Evolutionary conservation across 176 grass and related monocot species (phyloP).

Genomic region (maize (Zea mays)): DNA sequence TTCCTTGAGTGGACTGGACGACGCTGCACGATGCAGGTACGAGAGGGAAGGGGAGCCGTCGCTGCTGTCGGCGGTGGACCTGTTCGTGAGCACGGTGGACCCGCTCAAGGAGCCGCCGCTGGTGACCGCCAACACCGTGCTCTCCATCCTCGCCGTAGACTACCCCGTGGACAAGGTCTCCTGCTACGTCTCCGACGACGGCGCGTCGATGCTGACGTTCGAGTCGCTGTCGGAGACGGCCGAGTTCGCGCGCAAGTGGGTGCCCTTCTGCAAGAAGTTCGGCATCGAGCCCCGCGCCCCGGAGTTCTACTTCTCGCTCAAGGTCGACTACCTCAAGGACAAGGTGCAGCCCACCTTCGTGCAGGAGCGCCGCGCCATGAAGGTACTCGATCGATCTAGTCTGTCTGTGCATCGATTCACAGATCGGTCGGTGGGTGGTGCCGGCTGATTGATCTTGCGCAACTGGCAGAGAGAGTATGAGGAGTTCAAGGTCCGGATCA

Average conservation of each 20-base stretch:
- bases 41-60: slow-evolving; percentile 90
- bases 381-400: slow-evolving; percentile 43
- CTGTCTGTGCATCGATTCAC: too few relatives aligned
- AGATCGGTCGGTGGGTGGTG: too few relatives aligned
- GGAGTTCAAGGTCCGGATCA: slow-evolving; percentile 97
- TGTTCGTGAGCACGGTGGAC: slow-evolving; percentile 95
- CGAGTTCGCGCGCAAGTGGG: slow-evolving; percentile 96
- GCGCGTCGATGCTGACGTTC: slow-evolving; percentile 97
- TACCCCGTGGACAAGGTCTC: slow-evolving; percentile 98
- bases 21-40: slow-evolving; percentile 52
- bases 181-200: slow-evolving; percentile 97
- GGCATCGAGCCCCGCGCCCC: slow-evolving; percentile 90
- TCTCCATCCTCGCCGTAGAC: slow-evolving; percentile 93
- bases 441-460: too few relatives aligned
- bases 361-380: slow-evolving; percentile 93
- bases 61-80: slow-evolving; percentile 73
- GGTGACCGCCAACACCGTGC: slow-evolving; percentile 92
- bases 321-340: slow-evolving; percentile 98
- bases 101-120: slow-evolving; percentile 96
- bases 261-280: slow-evolving; percentile 99
- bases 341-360: slow-evolving; percentile 94
- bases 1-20: too few relatives aligned
- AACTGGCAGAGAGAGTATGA: slow-evolving; percentile 80
- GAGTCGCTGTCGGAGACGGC: slow-evolving; percentile 88
- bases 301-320: slow-evolving; percentile 86